These are phyloP conservation scores for Handroanthus guayacan DNA, from an alignment of 257 asterid genomes.

Conservation along the genomic window DNA sequence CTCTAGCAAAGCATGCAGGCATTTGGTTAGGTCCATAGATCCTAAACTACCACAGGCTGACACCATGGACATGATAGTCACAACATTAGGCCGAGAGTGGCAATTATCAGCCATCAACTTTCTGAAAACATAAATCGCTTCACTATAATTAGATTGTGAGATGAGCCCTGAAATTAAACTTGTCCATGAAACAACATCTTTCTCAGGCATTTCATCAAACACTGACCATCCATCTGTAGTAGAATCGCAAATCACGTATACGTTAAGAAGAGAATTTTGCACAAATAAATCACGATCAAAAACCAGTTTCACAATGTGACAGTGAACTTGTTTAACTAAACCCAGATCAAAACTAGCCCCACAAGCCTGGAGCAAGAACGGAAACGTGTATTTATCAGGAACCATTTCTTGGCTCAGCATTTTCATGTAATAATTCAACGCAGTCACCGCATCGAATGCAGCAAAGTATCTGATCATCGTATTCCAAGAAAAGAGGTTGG, in stretches of 20 bases:
- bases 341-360: conserved; percentile 36
- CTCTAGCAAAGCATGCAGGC: conserved; percentile 50
- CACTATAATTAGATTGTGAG: conserved; percentile 37
- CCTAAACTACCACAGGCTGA: conserved; percentile 63
- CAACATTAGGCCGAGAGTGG: conserved; percentile 37
- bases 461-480: conserved; percentile 60
- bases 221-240: conserved; percentile 39
- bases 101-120: conserved; percentile 33
- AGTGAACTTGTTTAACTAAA: conserved; percentile 42
- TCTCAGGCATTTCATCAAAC: conserved; percentile 62
- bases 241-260: conserved; percentile 32
- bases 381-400: conserved; percentile 57
- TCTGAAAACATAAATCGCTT: conserved; percentile 45
- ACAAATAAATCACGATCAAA: conserved; percentile 35
- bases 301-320: conserved; percentile 39
- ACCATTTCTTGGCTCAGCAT: conserved; percentile 39
- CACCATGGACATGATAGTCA: conserved; percentile 49
- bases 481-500: conserved; percentile 62
- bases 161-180: conserved; percentile 61
- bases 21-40: conserved; percentile 42
- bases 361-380: conserved; percentile 58
- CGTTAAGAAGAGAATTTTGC: conserved; percentile 42
- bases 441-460: conserved; percentile 21
- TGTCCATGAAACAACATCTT: conserved; percentile 62
- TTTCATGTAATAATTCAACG: conserved; percentile 38